Evolutionary conservation across 805 yeast species (phyloP).

Genomic region (Pichia rugopelliculosa): DNA sequence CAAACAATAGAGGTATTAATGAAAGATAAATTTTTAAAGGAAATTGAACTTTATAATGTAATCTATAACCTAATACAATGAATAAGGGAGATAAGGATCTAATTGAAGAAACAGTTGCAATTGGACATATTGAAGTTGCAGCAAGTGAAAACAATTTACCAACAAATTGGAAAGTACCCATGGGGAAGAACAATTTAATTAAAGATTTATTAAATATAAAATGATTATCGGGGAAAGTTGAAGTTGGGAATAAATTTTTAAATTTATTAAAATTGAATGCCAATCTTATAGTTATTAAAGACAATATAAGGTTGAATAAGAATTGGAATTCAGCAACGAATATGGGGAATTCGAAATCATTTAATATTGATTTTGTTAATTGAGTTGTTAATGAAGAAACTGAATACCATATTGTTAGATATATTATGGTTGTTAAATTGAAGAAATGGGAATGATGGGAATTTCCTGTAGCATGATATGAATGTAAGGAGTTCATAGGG

Average conservation of each 20-base stretch:
- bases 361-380: constrained; percentile 48
- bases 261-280: constrained; percentile 10
- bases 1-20: constrained; percentile 42
- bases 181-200: constrained; percentile 46
- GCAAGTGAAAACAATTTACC: constrained; percentile 57
- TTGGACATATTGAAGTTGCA: constrained; percentile 59
- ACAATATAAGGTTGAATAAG: constrained; percentile 36
- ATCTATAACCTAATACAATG: constrained; percentile 48
- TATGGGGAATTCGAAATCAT: constrained; percentile 51
- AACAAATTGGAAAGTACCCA: constrained; percentile 57
- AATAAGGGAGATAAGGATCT: constrained; percentile 60
- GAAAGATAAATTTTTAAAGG: constrained; percentile 46
- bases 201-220: constrained; percentile 30
- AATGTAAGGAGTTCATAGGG: constrained; percentile 14
- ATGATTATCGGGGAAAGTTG: constrained; percentile 41
- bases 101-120: constrained; percentile 66
- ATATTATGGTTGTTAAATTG: background rate
- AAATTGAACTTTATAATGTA: constrained; percentile 42
- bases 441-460: constrained; percentile 30
- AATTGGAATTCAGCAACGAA: constrained; percentile 63
- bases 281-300: constrained; percentile 12
- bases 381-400: constrained; percentile 61
- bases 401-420: constrained; percentile 44
- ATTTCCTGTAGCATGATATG: constrained; percentile 30
- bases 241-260: constrained; percentile 38